phyloP scores from a whole-genome alignment of 2,329 filamentous ascomycete genomes.

The Fusarium coffeatum region DNA sequence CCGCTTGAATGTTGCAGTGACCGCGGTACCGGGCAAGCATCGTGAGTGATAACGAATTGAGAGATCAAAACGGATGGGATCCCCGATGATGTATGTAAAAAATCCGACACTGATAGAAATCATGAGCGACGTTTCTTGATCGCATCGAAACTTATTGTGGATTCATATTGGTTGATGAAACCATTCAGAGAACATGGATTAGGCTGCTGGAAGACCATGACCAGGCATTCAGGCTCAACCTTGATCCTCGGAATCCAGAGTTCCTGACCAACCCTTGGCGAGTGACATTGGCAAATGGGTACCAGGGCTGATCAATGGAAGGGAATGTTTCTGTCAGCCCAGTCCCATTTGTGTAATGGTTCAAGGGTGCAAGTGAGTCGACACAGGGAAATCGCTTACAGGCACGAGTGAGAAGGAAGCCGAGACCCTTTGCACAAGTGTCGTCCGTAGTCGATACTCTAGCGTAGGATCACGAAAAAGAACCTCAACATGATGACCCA shows the following conservation, averaged over 20 bases:
- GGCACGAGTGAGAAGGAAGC: background rate
- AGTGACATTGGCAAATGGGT: background rate
- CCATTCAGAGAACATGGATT: slow-evolving; percentile 16
- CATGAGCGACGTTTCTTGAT: slow-evolving; percentile 10
- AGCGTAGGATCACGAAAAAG: slow-evolving; percentile 4
- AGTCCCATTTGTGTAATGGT: background rate
- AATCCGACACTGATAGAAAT: background rate
- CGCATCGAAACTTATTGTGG: slow-evolving; percentile 24
- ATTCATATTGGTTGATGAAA: slow-evolving; percentile 8
- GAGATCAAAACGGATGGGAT: background rate
- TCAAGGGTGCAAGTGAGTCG: background rate
- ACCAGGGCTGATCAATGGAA: background rate
- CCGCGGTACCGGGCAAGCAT: background rate
- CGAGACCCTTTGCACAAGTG: slow-evolving; percentile 4
- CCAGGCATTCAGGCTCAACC: slow-evolving; percentile 6
- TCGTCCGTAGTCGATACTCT: slow-evolving; percentile 2
- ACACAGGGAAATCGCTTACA: background rate
- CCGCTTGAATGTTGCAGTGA: background rate
- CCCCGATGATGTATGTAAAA: background rate
- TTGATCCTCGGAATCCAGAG: slow-evolving; percentile 7
- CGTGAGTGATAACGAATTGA: background rate
- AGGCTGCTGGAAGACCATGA: slow-evolving; percentile 8
- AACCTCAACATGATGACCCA: background rate
- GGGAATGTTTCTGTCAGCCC: background rate
- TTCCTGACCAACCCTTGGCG: background rate